Evolutionary conservation across 2,329 filamentous ascomycete species (phyloP).

Genomic region (Fusarium floridanum): DNA sequence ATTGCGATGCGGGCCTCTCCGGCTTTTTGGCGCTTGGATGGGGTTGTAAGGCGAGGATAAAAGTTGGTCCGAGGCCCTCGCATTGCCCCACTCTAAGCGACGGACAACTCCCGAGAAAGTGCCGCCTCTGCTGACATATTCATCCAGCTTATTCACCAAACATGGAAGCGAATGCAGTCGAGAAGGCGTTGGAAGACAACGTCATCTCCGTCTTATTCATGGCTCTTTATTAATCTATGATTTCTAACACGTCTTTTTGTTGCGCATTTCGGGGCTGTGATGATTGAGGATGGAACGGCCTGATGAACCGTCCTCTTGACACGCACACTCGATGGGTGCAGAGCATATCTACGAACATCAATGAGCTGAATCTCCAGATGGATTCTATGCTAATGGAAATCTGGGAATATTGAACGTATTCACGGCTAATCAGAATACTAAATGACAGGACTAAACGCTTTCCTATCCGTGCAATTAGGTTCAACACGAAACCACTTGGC

Average conservation of each 20-base stretch:
- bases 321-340: not conserved
- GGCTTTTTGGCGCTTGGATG: not conserved
- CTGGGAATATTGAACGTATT: not conserved
- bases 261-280: not conserved
- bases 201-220: slow-evolving; percentile 35
- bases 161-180: not conserved
- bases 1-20: not conserved
- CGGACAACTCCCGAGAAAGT: slow-evolving; percentile 7
- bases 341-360: not conserved
- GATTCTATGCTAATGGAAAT: not conserved
- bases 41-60: slow-evolving; percentile 10
- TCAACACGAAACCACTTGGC: not conserved
- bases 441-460: not conserved
- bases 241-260: slow-evolving; percentile 3
- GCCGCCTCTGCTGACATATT: slow-evolving; percentile 5
- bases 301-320: not conserved
- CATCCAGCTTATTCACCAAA: not conserved
- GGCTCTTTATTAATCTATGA: slow-evolving; percentile 11
- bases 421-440: not conserved
- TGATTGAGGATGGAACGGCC: not conserved
- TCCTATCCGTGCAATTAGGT: not conserved
- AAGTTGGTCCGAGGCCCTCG: slow-evolving; percentile 17
- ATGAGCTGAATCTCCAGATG: not conserved
- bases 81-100: not conserved
- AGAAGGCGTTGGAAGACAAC: slow-evolving; percentile 10